Conservation (phyloP, 2,329 filamentous ascomycete species). For the Pseudogymnoascus destructans region DNA sequence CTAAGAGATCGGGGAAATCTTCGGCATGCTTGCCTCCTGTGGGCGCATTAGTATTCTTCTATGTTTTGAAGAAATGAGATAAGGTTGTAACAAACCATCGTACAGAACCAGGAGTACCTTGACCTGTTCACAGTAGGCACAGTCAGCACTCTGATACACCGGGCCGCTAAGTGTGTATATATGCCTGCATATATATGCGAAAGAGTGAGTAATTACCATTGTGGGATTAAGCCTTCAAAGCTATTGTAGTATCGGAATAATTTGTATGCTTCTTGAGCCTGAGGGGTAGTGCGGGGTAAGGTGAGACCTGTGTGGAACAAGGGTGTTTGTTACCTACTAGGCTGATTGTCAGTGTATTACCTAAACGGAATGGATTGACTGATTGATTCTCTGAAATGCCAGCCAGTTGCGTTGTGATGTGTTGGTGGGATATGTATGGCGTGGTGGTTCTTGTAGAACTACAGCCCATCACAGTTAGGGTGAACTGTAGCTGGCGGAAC, state of each 20-base stretch:
- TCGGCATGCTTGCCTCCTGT: constrained; percentile 71
- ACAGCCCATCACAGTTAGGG: background rate
- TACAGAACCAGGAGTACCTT: constrained; percentile 93
- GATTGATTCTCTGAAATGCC: background rate
- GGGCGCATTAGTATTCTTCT: background rate
- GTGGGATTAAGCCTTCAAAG: background rate
- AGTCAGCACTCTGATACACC: constrained; percentile 24
- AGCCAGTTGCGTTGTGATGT: background rate
- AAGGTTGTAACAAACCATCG: constrained; percentile 48
- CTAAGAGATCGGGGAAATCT: constrained; percentile 58
- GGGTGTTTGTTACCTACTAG: constrained; percentile 1
- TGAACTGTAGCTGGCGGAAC: background rate
- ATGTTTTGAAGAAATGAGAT: constrained; percentile 8
- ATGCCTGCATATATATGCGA: background rate
- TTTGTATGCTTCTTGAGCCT: background rate
- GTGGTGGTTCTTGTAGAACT: background rate
- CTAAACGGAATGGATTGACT: background rate
- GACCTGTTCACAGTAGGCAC: constrained; percentile 44
- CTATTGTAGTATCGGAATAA: background rate
- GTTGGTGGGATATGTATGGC: background rate
- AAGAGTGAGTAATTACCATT: background rate
- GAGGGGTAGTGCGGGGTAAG: constrained; percentile 1
- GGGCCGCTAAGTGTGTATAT: background rate
- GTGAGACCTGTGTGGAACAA: constrained; percentile 7
- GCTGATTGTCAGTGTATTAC: background rate